These are phyloP conservation scores for Nigrospora osmanthi DNA, from an alignment of 2,329 filamentous ascomycete species.

Conservation along the genomic window DNA sequence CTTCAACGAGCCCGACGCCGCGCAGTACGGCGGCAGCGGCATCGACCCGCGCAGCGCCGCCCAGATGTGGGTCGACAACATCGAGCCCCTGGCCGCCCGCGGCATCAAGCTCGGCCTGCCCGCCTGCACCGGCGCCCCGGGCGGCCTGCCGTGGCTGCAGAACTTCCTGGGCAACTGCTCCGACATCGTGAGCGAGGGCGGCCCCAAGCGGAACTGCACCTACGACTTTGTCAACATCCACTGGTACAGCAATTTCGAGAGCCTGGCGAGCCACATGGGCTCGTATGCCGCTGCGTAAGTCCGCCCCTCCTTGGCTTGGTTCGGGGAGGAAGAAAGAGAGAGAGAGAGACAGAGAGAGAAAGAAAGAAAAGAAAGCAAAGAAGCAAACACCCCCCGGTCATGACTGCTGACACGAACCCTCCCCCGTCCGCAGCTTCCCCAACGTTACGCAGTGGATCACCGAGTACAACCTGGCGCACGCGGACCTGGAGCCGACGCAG, in stretches of 20 bases:
- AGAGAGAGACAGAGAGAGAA: no score
- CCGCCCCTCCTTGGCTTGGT: not conserved
- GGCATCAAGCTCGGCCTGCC: conserved; percentile 65
- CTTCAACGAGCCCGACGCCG: conserved; percentile 74
- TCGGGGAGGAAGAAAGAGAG: not conserved
- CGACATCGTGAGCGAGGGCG: conserved; percentile 40
- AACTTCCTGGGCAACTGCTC: conserved; percentile 60
- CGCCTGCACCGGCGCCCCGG: conserved; percentile 54
- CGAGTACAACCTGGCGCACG: conserved; percentile 60
- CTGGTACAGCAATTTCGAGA: conserved; percentile 64
- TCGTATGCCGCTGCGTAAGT: conserved; percentile 40
- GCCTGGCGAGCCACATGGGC: conserved; percentile 59
- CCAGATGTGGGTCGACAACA: conserved; percentile 60
- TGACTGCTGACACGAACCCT: conserved; percentile 8
- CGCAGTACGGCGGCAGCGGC: conserved; percentile 52
- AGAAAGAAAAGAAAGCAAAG: not conserved
- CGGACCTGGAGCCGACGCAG: conserved; percentile 49
- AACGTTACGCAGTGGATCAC: conserved; percentile 66
- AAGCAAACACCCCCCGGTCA: no score
- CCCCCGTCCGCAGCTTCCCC: conserved; percentile 42
- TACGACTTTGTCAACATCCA: conserved; percentile 58
- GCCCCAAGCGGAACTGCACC: conserved; percentile 42
- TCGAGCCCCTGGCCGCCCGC: conserved; percentile 58
- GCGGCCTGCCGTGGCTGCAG: conserved; percentile 58
- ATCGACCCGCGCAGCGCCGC: conserved; percentile 55